Percentiles rank a stretch among this genome's conserved stretches.
These are phyloP conservation scores for Nothophoma quercina DNA, from an alignment of 2,329 filamentous ascomycete species.

Conservation along the genomic window DNA sequence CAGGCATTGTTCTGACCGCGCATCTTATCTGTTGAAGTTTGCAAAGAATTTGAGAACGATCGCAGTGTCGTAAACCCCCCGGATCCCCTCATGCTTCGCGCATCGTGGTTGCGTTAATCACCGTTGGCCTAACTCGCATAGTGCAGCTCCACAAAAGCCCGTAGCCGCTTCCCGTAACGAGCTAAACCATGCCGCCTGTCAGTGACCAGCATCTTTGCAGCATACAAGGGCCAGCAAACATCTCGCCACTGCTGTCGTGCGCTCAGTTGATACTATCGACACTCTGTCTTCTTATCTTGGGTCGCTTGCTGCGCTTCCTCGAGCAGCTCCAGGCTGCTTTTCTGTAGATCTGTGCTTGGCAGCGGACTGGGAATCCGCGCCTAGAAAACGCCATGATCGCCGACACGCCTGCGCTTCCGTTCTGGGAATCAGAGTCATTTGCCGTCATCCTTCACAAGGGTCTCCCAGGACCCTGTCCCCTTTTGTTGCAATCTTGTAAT, in stretches of 20 bases:
- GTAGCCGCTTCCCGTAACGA: constrained; percentile 14
- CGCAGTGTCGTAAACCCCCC: background rate
- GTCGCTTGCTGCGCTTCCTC: background rate
- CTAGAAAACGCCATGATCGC: constrained; percentile 16
- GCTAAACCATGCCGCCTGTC: constrained; percentile 8
- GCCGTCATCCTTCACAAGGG: constrained; percentile 2
- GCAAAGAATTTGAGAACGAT: background rate
- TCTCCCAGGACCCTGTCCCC: background rate
- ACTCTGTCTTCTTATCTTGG: background rate
- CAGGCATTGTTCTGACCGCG: background rate
- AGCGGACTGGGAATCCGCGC: constrained; percentile 1
- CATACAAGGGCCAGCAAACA: background rate
- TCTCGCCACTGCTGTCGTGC: background rate
- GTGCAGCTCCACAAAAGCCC: constrained; percentile 18
- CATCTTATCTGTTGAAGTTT: background rate
- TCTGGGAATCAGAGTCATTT: constrained; percentile 10
- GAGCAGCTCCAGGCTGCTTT: background rate
- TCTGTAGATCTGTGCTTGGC: constrained; percentile 7
- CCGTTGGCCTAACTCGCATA: constrained; percentile 17
- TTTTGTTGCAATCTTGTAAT: background rate
- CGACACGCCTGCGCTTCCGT: constrained; percentile 12
- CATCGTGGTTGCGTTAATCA: constrained; percentile 15
- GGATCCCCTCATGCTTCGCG: constrained; percentile 10
- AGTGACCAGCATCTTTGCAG: constrained; percentile 4
- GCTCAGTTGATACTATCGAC: background rate